Base-by-base conservation (phyloP, 2,329 filamentous ascomycete species). In the Apiospora kogelbergensis region DNA sequence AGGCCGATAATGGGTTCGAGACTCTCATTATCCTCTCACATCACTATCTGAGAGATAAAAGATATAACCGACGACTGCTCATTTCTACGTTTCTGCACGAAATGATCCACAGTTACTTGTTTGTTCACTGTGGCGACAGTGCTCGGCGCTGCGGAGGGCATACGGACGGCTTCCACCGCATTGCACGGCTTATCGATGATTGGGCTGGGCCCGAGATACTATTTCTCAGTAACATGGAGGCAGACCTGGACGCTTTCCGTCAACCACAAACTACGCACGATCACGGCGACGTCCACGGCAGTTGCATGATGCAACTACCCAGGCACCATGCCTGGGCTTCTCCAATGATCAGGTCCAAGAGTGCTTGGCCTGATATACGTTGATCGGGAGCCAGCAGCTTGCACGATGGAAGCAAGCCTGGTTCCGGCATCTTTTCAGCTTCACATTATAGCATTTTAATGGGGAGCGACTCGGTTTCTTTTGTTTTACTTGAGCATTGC, bases 71-170 rank as follows among this genome's bases (percentile, higher is more conserved):
- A 6, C 82, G 88, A 7, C 81, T 91, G 20, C 82, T 91, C 68
- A 89, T 91, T 65, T 88, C 87, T 7, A 89, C 89, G 0, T 90
- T 91, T 71, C 74, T 91, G 63, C 89, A 91, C 74, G 89, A 91
- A 78, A 84, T 91, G 73, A 89, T 91, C 64, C 89, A 91, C 78
- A 89, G 88, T 77, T 91, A 90, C 74, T 80, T 91, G 20, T 91
- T 91, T 72, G 85, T 91, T 68, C 82, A 80, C 66, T 90, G 88
- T 72, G 89, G 89, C 4, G 86, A 89, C 75, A 82, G 84, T 57
- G 88, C 88, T 0, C 80, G 84, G 44, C 79, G 82, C 30, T 81
- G 83, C 53, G 88, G 88, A 13, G 89, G 89, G 0, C 89, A 91
- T 72, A 91, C 89, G 1, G 76, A 81, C 1, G 89, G 88, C 1